phyloP scores from a whole-genome alignment of 2,329 filamentous ascomycete species.

The Penicillium sp. region DNA sequence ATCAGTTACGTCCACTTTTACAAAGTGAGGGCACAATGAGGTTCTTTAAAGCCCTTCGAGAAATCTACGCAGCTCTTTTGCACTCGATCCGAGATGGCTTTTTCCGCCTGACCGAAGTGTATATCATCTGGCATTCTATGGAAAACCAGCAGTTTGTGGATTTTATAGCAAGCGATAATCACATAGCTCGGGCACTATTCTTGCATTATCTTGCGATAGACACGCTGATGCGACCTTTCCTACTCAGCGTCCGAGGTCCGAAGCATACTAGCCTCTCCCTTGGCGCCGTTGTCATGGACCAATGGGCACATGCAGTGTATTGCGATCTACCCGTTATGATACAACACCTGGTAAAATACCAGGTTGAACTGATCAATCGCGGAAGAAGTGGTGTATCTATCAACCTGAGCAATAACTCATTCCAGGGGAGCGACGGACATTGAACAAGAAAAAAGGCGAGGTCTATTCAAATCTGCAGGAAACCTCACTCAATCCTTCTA shows the following conservation, averaged over 20 bases:
- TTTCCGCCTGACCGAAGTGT: conserved; percentile 2
- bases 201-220: conserved; percentile 54
- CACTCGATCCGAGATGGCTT: neutral
- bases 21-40: neutral
- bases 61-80: neutral
- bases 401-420: neutral
- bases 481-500: too few species aligned
- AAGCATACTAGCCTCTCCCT: conserved; percentile 12
- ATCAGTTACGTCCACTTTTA: neutral
- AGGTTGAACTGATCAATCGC: neutral
- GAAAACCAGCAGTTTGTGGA: neutral
- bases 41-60: neutral
- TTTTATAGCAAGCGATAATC: conserved; percentile 50
- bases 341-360: neutral
- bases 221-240: conserved; percentile 42
- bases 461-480: too few species aligned
- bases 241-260: conserved; percentile 10
- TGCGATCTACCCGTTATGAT: neutral
- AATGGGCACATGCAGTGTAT: neutral
- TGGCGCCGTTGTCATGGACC: neutral
- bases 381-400: neutral
- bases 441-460: too few species aligned
- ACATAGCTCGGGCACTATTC: conserved; percentile 48
- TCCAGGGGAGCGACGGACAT: too few species aligned
- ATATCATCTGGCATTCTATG: conserved; percentile 10